phyloP scores from a whole-genome alignment of 169 alveolate genomes.

The Plasmodium vivax region DNA sequence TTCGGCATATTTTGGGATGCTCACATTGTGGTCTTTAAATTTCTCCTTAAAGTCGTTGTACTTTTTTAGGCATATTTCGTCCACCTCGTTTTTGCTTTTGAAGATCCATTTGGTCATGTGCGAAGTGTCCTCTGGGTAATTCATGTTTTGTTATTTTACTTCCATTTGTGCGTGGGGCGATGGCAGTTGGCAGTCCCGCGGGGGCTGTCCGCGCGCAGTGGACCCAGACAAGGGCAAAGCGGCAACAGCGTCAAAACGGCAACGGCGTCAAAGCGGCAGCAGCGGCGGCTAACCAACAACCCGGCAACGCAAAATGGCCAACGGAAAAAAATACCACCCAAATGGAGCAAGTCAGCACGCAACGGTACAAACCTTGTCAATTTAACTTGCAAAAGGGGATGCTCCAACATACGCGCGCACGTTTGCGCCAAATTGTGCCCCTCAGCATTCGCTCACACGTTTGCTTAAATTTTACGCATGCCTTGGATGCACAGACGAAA shows the following conservation, averaged over 20 bases:
- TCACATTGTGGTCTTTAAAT: conserved; percentile 53
- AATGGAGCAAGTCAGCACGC: neutral
- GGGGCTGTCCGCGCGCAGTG: neutral
- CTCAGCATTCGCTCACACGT: neutral
- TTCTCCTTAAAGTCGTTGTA: conserved; percentile 60
- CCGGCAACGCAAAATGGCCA: neutral
- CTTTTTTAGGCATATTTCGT: conserved; percentile 54
- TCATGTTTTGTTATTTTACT: conserved; percentile 37
- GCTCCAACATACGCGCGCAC: neutral
- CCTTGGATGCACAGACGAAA: neutral
- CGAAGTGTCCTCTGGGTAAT: conserved; percentile 68
- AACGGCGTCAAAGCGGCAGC: neutral
- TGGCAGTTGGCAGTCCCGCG: neutral
- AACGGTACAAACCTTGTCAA: neutral
- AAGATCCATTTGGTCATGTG: conserved; percentile 67
- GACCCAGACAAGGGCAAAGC: neutral
- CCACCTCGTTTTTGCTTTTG: conserved; percentile 49
- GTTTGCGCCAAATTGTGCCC: neutral
- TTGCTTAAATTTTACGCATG: neutral
- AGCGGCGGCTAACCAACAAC: neutral
- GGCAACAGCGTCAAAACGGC: too few species aligned
- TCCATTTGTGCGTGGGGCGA: neutral
- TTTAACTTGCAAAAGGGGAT: neutral
- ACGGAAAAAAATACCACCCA: neutral
- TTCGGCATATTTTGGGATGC: conserved; percentile 58